Base-by-base conservation (phyloP, 2,329 filamentous ascomycete genomes). In the Fusarium lyarnte region DNA sequence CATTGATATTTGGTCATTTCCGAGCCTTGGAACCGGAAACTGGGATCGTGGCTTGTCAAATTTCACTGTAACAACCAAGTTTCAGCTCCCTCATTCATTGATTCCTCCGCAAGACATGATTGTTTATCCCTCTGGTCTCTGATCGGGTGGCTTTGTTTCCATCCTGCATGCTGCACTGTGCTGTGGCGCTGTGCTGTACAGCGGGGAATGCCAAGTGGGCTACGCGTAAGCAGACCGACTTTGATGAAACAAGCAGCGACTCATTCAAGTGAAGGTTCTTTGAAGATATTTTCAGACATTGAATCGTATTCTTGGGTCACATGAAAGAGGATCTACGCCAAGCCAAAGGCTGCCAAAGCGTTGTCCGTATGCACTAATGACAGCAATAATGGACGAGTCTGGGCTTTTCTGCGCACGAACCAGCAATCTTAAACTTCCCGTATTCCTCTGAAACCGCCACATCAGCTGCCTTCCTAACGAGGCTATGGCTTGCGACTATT, bases 1-100 rank as follows among this genome's bases (percentile, higher is more conserved):
- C 35, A 55, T 63, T 64, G 41, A 69, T 63, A 69, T 69, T 69
- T 43, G 42, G 17, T 69, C 66, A 69, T 69, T 69, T 69, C 58
- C 49, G 49, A 69, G 47, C 65, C 66, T 64, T 57, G 64, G 33
- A 33, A 16, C 27, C 21, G 16, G 39, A 57, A 47, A 8, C 41
- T 57, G 38, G 31, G 43, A 38, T 52, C n/a, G 23, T 52, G 45
- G 27, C 29, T 47, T 62, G 23, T 25, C 46, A 68, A 47, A 54
- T 67, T 53, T 59, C n/a, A 12, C 36, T 39, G 45, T 14, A 58
- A 64, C 46, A 25, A 39, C 21, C 31, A 23, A 8, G 63, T 43
- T 67, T 67, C 41, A 53, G 47, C 36, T 36, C 23, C n/a, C n/a
- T 55, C 14, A 38, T 29, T 6, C 13, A 41, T 16, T 55, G 29